phyloP scores from a whole-genome alignment of 1,284 basidiomycete genomes.

The Tylopilus sp. region DNA sequence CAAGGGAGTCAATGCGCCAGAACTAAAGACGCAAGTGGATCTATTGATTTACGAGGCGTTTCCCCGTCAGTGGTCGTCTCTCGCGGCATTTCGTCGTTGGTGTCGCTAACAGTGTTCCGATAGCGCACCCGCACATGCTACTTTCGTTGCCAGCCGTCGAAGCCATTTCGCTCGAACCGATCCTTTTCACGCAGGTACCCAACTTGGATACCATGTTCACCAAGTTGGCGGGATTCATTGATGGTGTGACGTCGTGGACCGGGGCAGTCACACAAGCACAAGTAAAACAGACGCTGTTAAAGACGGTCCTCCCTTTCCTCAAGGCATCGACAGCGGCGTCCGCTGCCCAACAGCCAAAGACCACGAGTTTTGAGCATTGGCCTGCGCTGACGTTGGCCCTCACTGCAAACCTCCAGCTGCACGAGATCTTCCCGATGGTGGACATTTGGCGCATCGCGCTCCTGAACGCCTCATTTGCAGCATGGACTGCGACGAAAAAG shows the following conservation, averaged over 20 bases:
- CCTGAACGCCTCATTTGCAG: slow-evolving; percentile 56
- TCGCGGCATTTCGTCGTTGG: not conserved
- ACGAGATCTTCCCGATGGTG: slow-evolving; percentile 73
- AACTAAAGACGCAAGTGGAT: slow-evolving; percentile 68
- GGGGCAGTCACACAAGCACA: slow-evolving; percentile 37
- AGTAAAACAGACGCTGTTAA: slow-evolving; percentile 48
- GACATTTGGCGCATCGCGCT: slow-evolving; percentile 83
- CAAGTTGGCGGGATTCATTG: slow-evolving; percentile 66
- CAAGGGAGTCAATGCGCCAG: slow-evolving; percentile 66
- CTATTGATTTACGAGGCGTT: slow-evolving; percentile 70
- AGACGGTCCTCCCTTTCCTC: slow-evolving; percentile 61
- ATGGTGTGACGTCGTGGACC: slow-evolving; percentile 38
- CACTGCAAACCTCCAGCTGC: slow-evolving; percentile 45
- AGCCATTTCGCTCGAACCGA: slow-evolving; percentile 67
- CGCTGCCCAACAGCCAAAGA: slow-evolving; percentile 16
- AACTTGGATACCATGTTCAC: slow-evolving; percentile 58
- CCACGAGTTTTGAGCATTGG: slow-evolving; percentile 26
- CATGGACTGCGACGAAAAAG: slow-evolving; percentile 43
- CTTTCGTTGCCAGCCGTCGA: slow-evolving; percentile 61
- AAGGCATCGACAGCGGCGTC: slow-evolving; percentile 45
- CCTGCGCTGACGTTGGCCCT: slow-evolving; percentile 44
- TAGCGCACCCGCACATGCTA: slow-evolving; percentile 74
- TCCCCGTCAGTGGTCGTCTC: slow-evolving; percentile 60
- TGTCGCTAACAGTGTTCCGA: slow-evolving; percentile 9
- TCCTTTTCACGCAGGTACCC: slow-evolving; percentile 71